Evolutionary conservation across 495 filamentous ascomycete species (phyloP), one percentile per base, ranked within the genome.

Genomic region (Aspergillus carlsbadensis): DNA sequence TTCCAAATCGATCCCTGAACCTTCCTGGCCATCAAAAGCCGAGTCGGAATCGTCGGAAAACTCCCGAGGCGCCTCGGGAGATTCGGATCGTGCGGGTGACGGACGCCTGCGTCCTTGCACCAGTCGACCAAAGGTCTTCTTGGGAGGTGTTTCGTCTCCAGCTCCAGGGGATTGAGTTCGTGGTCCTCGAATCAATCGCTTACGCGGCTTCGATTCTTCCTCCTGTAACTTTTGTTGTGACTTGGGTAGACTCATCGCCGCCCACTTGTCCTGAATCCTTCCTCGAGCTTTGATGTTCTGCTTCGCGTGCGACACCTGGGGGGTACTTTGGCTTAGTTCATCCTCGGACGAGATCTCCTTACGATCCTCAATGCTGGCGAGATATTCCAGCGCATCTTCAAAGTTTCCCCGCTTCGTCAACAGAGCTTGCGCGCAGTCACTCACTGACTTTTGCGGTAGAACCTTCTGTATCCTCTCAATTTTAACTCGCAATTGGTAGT

Each of bases 241-340:
- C 10, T 67, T 64, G 36, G 60, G 63, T 13, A 65, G 17, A 11
- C 80, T 78, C 26, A 74, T 78, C 0, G 76, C 72, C 5, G 78
- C 72, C 74, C 82, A 89, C 60, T 84, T 85, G 46, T 87, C 78
- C 41, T 81, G 78, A 53, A 90, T 86, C 2, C 78, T 78, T 5
- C 72, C 72, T 10, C 81, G 79, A 20, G 78, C 76, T 61, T 85
- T 86, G 60, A 88, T 77, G 43, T 84, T 73, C 58, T 82, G 78
- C 58, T 86, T 83, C n/a, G 77, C 79, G 10, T 66, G 45, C 43
- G 60, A 61, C 10, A 60, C 49, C 15, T 62, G 43, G 10, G 66
- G 52, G 1, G 57, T 48, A 40, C 41, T 37, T n/a, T 46, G 50
- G n/a, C 31, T 66, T 56, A 79, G 45, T 44, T 79, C 76, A 57